Base-by-base conservation (phyloP, 2,329 filamentous ascomycete genomes). In the Mycosphaerelloides madeirae region DNA sequence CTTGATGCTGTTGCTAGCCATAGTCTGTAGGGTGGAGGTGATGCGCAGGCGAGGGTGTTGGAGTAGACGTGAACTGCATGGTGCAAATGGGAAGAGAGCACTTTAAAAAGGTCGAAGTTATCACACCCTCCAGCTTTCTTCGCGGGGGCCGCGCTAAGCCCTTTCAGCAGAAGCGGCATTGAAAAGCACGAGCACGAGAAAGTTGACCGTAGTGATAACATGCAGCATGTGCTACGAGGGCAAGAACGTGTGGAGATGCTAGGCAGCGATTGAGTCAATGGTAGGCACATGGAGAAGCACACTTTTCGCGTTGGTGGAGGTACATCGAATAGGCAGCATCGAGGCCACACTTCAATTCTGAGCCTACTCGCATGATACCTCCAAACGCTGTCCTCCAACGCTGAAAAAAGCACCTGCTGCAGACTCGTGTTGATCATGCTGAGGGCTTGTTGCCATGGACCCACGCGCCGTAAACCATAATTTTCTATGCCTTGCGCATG, bases 1-100 rank as follows among this genome's bases (percentile, higher is more conserved):
- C 68, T 87, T 87, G 65, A 87, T 86, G 29, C 79, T 83, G 69
- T 86, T 87, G 52, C 80, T 77, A 56, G 83, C 78, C 83, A 87
- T 86, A 44, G 41, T 50, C 25, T 31, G 35, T 31, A 39, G 37
- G 32, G 22, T 15, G 14, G 29, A 38, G 34, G 41, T 33, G 38
- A 22, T 16, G 29, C 35, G 40, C 31, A 44, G 45, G 49, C 33
- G 16, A 31, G 29, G 13, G 31, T 37, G 18, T 13, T 31, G 29
- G 16, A 34, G 45, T 52, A 9, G 9, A 25, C 22, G 5, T 9
- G 22, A 25, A 25, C 9, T 25, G 22, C 56, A 58, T 58, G 46
- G 38, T 49, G 41, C 29, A 50, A 43, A 29, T 29, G 18, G 15
- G 14, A 13, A 34, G 31, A 28, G 18, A 38, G 31, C n/a, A 41